Evolutionary conservation across 1,284 basidiomycete genomes (phyloP), one percentile per base, ranked within the genome.

Genomic region (Ustilago nuda): DNA sequence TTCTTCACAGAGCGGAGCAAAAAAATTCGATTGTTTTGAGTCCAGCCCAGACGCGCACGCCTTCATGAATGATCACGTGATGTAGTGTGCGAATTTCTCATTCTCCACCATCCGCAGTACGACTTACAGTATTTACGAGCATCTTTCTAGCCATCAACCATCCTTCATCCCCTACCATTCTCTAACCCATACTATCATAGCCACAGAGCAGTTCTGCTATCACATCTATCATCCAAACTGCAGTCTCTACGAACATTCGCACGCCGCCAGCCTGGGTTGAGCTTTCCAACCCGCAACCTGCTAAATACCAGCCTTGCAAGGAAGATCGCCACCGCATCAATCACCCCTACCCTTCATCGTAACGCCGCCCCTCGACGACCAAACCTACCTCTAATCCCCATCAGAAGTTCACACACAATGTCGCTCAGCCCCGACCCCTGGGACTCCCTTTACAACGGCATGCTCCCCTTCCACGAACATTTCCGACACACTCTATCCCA

Each of bases 381-480:
- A 33, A 1, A 13, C 37, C n/a, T 66, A 19, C n/a, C 43, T 7
- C n/a, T 3, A 7, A 45, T 33, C 39, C 64, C 27, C 5, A 67
- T 74, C 67, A 58, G 57, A 12, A 12, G 8, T 2, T 50, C 27
- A 33, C 30, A 50, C 48, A 48, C 43, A 45, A 45, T 45, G 43
- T 45, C 19, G 11, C 43, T 45, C 43, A 45, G 43, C 11, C n/a
- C 53, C 43, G 72, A 79, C 59, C 73, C 73, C 12, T 77, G 67
- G 64, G 64, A 66, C 48, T 72, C 73, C 41, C 67, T 80, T 23
- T 75, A 73, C 57, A 56, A 72, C 32, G 65, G 72, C 27, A 82
- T 82, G 80, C 53, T 79, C 27, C 76, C 72, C 7, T 82, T 78
- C 57, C 80, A 82, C 72, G 58, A 73, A 48, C 56, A 73, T 27